A percentile compares a stretch with the other conserved stretches of the same genome.
Conservation (phyloP, 176 grass and related monocot species). For the Cenchrus fungigraminus region DNA sequence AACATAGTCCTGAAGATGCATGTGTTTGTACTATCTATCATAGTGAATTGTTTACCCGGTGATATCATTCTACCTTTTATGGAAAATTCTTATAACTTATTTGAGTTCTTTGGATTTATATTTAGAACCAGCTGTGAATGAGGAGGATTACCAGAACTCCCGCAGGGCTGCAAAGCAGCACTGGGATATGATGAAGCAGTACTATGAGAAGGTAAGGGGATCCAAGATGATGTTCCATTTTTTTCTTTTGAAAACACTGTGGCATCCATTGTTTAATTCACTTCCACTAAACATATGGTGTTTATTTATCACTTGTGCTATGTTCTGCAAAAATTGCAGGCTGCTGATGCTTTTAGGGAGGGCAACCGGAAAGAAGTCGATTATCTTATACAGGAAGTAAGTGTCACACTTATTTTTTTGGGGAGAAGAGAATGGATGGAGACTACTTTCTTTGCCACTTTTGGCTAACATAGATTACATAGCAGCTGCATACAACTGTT, state of each 20-base stretch:
- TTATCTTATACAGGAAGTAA: constrained; percentile 74
- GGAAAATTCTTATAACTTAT: constrained; percentile 28
- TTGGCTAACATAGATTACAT: background rate
- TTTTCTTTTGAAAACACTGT: background rate
- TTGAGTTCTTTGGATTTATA: constrained; percentile 32
- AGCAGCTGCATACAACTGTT: constrained; percentile 21
- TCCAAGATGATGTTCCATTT: background rate
- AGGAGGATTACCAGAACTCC: constrained; percentile 76
- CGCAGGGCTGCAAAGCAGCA: constrained; percentile 75
- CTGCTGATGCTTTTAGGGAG: constrained; percentile 70
- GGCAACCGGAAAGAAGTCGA: constrained; percentile 62
- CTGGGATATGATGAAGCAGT: constrained; percentile 90
- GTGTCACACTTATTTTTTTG: constrained; percentile 19
- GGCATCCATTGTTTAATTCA: constrained; percentile 11
- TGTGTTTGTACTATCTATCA: constrained; percentile 10
- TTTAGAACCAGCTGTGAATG: constrained; percentile 48
- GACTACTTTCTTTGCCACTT: constrained; percentile 23
- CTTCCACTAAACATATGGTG: constrained; percentile 16
- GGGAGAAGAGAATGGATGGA: background rate
- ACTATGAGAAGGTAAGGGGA: constrained; percentile 78
- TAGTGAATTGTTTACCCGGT: background rate
- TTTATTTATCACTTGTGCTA: constrained; percentile 12
- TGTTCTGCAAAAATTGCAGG: constrained; percentile 60
- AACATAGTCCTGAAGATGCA: background rate
- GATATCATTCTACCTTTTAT: background rate